A percentile compares a stretch with the other conserved stretches of the same genome.
Conservation (phyloP, 768 basidiomycete species). For the Chiua virens region DNA sequence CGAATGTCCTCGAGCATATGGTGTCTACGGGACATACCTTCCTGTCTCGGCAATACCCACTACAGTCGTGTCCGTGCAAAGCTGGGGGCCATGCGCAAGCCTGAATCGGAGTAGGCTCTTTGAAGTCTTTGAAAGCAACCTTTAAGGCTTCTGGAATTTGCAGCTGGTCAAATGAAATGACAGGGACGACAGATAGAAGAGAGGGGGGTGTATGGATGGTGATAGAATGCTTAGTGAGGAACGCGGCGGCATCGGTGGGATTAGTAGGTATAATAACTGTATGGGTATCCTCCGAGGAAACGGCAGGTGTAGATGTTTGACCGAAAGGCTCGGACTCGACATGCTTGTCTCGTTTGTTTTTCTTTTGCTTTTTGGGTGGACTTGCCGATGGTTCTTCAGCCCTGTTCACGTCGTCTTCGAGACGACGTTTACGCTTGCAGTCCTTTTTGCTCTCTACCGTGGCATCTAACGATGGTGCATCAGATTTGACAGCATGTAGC, state of each 20-base stretch:
- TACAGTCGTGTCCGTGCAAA: slow-evolving; percentile 77
- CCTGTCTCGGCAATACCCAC: slow-evolving; percentile 98
- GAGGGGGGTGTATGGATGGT: slow-evolving; percentile 60
- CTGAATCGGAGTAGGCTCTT: slow-evolving; percentile 93
- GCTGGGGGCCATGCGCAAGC: slow-evolving; percentile 93
- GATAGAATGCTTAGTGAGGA: slow-evolving; percentile 70
- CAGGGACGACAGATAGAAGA: slow-evolving; percentile 53
- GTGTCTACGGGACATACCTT: slow-evolving; percentile 44
- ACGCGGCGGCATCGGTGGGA: slow-evolving; percentile 51
- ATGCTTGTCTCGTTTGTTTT: slow-evolving; percentile 20
- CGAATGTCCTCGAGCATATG: neutral
- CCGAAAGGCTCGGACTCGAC: neutral
- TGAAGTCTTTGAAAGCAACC: slow-evolving; percentile 66
- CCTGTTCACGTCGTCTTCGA: neutral
- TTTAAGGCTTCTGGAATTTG: slow-evolving; percentile 62
- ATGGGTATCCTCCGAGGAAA: slow-evolving; percentile 8
- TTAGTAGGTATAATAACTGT: slow-evolving; percentile 10
- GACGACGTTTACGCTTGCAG: slow-evolving; percentile 26
- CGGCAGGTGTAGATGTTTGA: slow-evolving; percentile 1
- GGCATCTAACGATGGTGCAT: slow-evolving; percentile 2
- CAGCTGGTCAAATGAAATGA: slow-evolving; percentile 75
- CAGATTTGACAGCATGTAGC: neutral
- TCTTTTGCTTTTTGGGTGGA: slow-evolving; percentile 27
- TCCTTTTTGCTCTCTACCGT: slow-evolving; percentile 17
- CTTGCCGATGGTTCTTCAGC: slow-evolving; percentile 4